Base-by-base conservation (phyloP, 2,329 filamentous ascomycete genomes). In the Pseudopithomyces maydicus region DNA sequence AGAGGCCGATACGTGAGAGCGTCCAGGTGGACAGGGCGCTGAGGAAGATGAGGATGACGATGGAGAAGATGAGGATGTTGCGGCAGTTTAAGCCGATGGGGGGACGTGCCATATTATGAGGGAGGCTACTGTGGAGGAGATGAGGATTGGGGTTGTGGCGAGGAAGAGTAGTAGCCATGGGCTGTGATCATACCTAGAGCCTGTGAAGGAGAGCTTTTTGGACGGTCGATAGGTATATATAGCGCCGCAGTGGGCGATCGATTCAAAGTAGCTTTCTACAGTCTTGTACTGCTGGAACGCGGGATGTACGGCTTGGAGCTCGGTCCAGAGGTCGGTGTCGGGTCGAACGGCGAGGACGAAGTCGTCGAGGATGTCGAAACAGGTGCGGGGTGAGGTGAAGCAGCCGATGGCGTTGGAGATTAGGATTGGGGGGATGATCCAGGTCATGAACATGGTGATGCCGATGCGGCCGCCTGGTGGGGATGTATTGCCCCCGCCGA, bases 401-500 rank as follows among this genome's bases (percentile, higher is more conserved):
- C 54, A 45, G 5, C 64, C 66, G 41, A 66, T 63, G 17, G 61
- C 59, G 38, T 67, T 67, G 49, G 66, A 67, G 2, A 70, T 23
- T 3, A 68, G 51, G 15, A 62, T 54, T 1, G 57, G 38, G 1
- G 64, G 63, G 11, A 70, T 47, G 38, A 68, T 53, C 66, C 67
- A 69, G 11, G 67, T 65, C 44, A 67, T 46, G 39, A 69, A 62
- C 55, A 69, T 64, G 0, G 62, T 52, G 6, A 55, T 61, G 5
- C 60, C 67, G 22, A 69, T 66, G 17, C 67, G 56, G 5, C 64
- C 66, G 3, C 63, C 64, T 14, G 66, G 63, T 1, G 62, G 63
- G 11, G 58, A 57, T 6, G 55, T 56, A 35, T 59, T 59, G 2
- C 58, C 60, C 6, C 62, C 62, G 8, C 62, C 62, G 1, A 61